These are phyloP conservation scores for Aurifilum marmelostoma DNA, from an alignment of 2,329 filamentous ascomycete species.

Conservation along the genomic window DNA sequence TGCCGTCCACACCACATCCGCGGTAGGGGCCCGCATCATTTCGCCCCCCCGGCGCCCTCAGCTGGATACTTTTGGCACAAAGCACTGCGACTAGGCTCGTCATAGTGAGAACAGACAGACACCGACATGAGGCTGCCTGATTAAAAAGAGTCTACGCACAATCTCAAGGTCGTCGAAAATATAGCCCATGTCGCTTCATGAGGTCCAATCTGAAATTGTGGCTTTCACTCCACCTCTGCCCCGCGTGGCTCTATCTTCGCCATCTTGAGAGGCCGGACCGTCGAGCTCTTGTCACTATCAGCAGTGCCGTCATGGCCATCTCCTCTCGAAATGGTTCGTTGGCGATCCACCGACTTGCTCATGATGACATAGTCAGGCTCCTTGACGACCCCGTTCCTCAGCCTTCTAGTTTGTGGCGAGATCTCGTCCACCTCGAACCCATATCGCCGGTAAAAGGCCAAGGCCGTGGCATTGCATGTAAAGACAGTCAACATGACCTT, in stretches of 20 bases:
- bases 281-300: not conserved
- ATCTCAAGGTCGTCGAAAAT: not conserved
- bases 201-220: not conserved
- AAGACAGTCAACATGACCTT: constrained; percentile 81
- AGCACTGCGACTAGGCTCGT: constrained; percentile 15
- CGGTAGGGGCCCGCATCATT: constrained; percentile 17
- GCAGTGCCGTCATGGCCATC: not conserved
- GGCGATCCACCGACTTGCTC: constrained; percentile 48
- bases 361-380: constrained; percentile 64
- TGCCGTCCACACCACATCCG: constrained; percentile 18
- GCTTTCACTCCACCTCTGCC: not conserved
- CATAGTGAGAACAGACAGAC: constrained; percentile 75
- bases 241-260: not conserved
- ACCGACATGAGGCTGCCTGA: constrained; percentile 66
- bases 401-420: constrained; percentile 55
- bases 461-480: constrained; percentile 59
- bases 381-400: constrained; percentile 58
- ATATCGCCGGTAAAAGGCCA: constrained; percentile 62
- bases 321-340: not conserved
- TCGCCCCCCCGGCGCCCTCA: constrained; percentile 22
- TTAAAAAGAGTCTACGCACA: not conserved
- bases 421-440: constrained; percentile 61
- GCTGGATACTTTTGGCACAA: constrained; percentile 20
- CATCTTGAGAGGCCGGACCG: constrained; percentile 3
- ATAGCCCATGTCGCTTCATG: not conserved